phyloP scores from a whole-genome alignment of 2,329 filamentous ascomycete genomes.

The Phialophora chinensis region DNA sequence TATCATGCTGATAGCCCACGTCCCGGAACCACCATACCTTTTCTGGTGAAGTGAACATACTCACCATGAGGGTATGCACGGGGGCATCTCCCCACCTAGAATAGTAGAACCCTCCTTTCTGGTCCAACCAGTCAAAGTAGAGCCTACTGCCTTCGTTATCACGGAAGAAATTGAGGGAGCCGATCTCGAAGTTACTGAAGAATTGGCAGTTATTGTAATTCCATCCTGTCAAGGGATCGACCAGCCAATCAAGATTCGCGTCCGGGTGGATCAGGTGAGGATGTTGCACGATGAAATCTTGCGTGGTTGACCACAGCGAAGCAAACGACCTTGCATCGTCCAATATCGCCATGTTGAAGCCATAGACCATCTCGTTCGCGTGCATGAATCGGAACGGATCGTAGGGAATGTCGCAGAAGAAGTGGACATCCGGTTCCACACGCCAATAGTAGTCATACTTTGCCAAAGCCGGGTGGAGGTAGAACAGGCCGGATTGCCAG shows the following conservation, averaged over 20 bases:
- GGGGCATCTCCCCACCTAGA: constrained; percentile 57
- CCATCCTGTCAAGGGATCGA: constrained; percentile 44
- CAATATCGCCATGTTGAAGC: constrained; percentile 61
- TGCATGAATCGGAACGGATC: constrained; percentile 48
- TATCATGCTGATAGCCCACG: constrained; percentile 54
- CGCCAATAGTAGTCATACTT: constrained; percentile 66
- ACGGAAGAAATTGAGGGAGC: constrained; percentile 56
- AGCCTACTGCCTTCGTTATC: constrained; percentile 48
- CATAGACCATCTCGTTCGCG: constrained; percentile 46
- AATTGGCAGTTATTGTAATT: constrained; percentile 58
- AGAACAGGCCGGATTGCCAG: constrained; percentile 50
- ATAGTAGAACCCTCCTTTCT: constrained; percentile 56
- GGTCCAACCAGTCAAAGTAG: constrained; percentile 60
- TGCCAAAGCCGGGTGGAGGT: constrained; percentile 48
- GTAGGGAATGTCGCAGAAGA: constrained; percentile 56
- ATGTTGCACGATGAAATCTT: constrained; percentile 55
- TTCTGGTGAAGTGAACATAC: constrained; percentile 59
- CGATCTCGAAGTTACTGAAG: constrained; percentile 63
- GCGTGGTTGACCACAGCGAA: constrained; percentile 55
- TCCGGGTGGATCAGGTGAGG: constrained; percentile 55
- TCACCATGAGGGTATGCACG: constrained; percentile 61
- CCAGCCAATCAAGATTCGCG: constrained; percentile 58
- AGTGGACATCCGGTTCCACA: constrained; percentile 65
- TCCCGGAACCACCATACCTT: constrained; percentile 60
- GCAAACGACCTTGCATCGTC: constrained; percentile 54